Evolutionary conservation across 768 basidiomycete species (phyloP).

Genomic region (Obba rivulosa): DNA sequence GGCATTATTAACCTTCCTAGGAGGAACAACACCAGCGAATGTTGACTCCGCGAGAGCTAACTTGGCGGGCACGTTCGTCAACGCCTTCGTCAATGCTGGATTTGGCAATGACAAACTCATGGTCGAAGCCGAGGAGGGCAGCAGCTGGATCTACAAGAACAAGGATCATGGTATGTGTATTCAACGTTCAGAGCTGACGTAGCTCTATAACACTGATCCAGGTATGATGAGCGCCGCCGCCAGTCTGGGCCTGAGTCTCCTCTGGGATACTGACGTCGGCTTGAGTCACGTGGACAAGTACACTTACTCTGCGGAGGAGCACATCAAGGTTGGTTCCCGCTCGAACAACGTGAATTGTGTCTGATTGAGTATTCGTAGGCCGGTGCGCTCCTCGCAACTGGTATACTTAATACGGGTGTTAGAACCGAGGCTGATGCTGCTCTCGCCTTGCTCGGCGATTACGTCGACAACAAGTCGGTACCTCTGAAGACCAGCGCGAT

Average conservation of each 20-base stretch:
- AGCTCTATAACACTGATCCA: conserved; percentile 24
- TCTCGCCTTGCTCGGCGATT: conserved; percentile 83
- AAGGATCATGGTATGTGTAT: conserved; percentile 80
- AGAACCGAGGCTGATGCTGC: conserved; percentile 93
- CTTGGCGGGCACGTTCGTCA: conserved; percentile 95
- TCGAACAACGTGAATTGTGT: background rate
- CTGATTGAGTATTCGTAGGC: conserved; percentile 40
- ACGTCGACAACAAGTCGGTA: conserved; percentile 82
- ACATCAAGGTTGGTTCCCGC: conserved; percentile 67
- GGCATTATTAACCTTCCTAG: conserved; percentile 27
- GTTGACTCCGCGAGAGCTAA: conserved; percentile 94
- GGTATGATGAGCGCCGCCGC: conserved; percentile 97
- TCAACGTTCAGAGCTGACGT: background rate
- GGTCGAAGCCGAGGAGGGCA: conserved; percentile 94
- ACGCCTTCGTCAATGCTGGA: conserved; percentile 97
- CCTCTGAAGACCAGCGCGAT: conserved; percentile 84
- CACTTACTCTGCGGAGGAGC: conserved; percentile 92
- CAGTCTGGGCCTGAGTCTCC: conserved; percentile 83
- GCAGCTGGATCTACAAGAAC: conserved; percentile 99
- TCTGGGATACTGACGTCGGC: conserved; percentile 97
- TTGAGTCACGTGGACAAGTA: conserved; percentile 95
- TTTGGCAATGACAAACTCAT: conserved; percentile 99
- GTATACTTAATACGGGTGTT: conserved; percentile 84
- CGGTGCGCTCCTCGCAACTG: conserved; percentile 91
- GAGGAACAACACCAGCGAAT: conserved; percentile 62